Evolutionary conservation across 345 rosid genomes (phyloP).

Genomic region (Excoecaria agallocha): DNA sequence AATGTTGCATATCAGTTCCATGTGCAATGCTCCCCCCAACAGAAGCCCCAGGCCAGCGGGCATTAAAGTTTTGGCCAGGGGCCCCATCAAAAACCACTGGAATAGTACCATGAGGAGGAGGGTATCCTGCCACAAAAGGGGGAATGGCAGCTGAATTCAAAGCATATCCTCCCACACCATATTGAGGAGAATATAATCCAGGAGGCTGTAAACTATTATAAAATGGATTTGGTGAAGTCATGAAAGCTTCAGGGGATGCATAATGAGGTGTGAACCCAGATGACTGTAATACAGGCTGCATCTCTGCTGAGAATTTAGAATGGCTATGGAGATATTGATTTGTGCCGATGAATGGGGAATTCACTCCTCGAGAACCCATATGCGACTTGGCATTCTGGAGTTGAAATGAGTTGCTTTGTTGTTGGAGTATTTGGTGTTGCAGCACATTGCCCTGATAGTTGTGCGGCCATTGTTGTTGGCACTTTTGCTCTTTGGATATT

Average conservation of each 20-base stretch:
- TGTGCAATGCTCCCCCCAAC: constrained; percentile 35
- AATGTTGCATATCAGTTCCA: constrained; percentile 47
- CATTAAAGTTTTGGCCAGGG: constrained; percentile 39
- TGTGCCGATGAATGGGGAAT: constrained; percentile 24
- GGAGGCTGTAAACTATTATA: constrained; percentile 69
- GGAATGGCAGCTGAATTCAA: constrained; percentile 53
- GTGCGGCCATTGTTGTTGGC: constrained; percentile 32
- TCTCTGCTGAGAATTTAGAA: constrained; percentile 49
- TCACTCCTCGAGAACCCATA: constrained; percentile 18
- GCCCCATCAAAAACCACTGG: constrained; percentile 59
- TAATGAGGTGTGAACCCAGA: constrained; percentile 62
- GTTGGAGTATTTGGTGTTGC: constrained; percentile 32
- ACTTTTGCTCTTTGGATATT: constrained; percentile 24
- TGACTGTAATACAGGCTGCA: constrained; percentile 59
- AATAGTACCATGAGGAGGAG: constrained; percentile 64
- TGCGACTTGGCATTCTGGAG: constrained; percentile 35
- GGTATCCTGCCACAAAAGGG: constrained; percentile 64
- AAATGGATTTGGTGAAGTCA: constrained; percentile 61
- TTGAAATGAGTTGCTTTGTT: constrained; percentile 33
- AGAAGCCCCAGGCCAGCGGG: constrained; percentile 42
- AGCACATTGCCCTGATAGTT: constrained; percentile 25
- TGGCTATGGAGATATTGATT: constrained; percentile 40
- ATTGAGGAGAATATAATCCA: constrained; percentile 63
- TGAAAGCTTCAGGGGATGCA: constrained; percentile 59
- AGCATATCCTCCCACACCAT: constrained; percentile 60